A percentile compares a stretch with the other conserved stretches of the same genome.
phyloP scores from a whole-genome alignment of 1,284 basidiomycete genomes.

The Coniferiporia weirii region DNA sequence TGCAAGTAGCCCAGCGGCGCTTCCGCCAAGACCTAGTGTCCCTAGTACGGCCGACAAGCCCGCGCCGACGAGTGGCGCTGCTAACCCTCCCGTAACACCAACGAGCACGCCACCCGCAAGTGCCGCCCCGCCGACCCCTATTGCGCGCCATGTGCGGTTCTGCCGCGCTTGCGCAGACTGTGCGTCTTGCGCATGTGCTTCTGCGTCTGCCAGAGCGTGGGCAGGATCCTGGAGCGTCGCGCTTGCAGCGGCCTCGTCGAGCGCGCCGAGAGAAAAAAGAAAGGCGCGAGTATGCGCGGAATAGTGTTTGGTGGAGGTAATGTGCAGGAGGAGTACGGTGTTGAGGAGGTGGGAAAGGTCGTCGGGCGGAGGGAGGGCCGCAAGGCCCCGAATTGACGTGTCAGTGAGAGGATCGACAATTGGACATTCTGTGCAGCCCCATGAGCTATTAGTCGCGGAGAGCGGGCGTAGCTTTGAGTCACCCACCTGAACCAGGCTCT shows the following conservation, averaged over 20 bases:
- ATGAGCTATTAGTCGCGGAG: not conserved
- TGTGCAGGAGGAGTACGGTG: conserved; percentile 45
- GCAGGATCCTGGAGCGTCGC: conserved; percentile 47
- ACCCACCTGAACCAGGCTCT: conserved; percentile 39
- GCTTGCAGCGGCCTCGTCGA: conserved; percentile 43
- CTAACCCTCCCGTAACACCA: conserved; percentile 51
- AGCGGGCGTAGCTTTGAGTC: not conserved
- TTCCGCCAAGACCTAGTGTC: conserved; percentile 50
- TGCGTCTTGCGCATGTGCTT: conserved; percentile 35
- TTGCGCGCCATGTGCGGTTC: conserved; percentile 37
- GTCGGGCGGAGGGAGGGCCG: conserved; percentile 34
- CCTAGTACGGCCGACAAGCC: conserved; percentile 45
- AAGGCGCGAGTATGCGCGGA: conserved; percentile 51
- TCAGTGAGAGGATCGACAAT: conserved; percentile 37
- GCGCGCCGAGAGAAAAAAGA: conserved; percentile 34
- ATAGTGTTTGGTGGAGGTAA: conserved; percentile 45
- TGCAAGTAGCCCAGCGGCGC: conserved; percentile 46
- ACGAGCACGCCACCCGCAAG: conserved; percentile 52
- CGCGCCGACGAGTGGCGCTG: conserved; percentile 55
- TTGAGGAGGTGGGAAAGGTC: conserved; percentile 38
- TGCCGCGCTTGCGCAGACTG: conserved; percentile 30
- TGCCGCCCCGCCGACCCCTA: conserved; percentile 50
- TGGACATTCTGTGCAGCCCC: conserved; percentile 32
- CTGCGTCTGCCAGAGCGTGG: conserved; percentile 39
- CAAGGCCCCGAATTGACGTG: conserved; percentile 40